Evolutionary conservation across 139 green algal genomes (phyloP).

Genomic region (Closterium sp.): DNA sequence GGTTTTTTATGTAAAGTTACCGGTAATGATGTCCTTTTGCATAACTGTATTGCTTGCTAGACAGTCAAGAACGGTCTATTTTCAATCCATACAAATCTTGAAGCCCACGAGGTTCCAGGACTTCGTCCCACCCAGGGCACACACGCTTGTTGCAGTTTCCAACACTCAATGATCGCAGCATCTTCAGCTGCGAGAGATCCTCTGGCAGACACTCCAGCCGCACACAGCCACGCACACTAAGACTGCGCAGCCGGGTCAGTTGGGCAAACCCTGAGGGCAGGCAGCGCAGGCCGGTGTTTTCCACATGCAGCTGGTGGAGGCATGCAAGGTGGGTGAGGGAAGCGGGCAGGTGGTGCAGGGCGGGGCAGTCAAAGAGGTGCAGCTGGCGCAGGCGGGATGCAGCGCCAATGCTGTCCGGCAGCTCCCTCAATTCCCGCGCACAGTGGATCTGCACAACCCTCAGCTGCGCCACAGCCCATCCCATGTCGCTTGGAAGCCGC

Average conservation of each 20-base stretch:
- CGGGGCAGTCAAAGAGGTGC: background rate
- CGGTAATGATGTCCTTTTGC: too few species aligned
- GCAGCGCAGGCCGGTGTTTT: background rate
- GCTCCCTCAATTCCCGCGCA: too few species aligned
- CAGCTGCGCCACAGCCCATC: too few species aligned
- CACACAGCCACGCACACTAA: background rate
- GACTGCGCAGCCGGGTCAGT: background rate
- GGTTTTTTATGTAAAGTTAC: too few species aligned
- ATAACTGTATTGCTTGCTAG: too few species aligned
- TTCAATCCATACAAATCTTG: background rate
- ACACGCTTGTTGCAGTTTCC: background rate
- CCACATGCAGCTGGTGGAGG: background rate
- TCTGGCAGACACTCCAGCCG: background rate
- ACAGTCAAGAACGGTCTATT: background rate
- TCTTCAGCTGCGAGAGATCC: background rate
- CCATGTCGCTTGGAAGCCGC: too few species aligned
- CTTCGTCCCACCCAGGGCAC: background rate
- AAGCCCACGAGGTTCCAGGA: background rate
- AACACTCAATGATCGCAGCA: background rate
- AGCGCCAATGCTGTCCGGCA: background rate
- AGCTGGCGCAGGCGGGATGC: background rate
- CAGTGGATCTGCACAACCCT: too few species aligned
- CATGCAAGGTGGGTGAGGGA: background rate
- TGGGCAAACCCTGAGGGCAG: background rate
- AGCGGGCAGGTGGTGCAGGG: background rate